phyloP scores from a whole-genome alignment of 352 stramenopile species.

The Globisporangium parvum region DNA sequence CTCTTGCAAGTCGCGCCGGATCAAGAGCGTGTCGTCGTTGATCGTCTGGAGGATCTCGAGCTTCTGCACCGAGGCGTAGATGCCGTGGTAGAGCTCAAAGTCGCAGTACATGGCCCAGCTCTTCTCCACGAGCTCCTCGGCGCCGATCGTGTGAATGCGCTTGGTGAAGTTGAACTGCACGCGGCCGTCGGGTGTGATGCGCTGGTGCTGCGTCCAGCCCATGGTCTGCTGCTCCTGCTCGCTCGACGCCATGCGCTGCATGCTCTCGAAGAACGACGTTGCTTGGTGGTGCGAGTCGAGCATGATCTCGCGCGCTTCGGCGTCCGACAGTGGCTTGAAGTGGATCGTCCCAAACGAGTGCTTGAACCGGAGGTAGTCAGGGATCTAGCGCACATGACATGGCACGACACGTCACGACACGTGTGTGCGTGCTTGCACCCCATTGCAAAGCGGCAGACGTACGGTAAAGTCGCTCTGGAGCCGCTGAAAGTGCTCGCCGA shows the following conservation, averaged over 20 bases:
- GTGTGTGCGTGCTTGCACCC: too few species aligned
- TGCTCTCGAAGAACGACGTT: slow-evolving; percentile 64
- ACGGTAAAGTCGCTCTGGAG: slow-evolving; percentile 54
- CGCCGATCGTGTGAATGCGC: slow-evolving; percentile 48
- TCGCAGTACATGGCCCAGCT: slow-evolving; percentile 83
- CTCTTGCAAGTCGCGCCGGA: slow-evolving; percentile 69
- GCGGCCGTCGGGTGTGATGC: slow-evolving; percentile 51
- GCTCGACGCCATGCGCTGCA: slow-evolving; percentile 22
- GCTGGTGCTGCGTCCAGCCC: slow-evolving; percentile 70
- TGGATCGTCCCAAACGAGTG: slow-evolving; percentile 58
- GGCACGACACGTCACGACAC: background rate
- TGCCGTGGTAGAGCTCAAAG: slow-evolving; percentile 65
- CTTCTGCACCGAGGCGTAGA: slow-evolving; percentile 74
- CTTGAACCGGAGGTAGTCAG: slow-evolving; percentile 22
- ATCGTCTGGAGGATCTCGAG: slow-evolving; percentile 73
- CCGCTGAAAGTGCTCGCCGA: slow-evolving; percentile 67
- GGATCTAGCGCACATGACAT: slow-evolving; percentile 19
- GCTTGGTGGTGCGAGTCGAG: slow-evolving; percentile 63
- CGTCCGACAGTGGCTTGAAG: slow-evolving; percentile 40
- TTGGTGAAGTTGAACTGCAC: slow-evolving; percentile 83
- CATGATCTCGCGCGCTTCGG: slow-evolving; percentile 57
- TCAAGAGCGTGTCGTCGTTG: slow-evolving; percentile 73
- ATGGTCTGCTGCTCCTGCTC: slow-evolving; percentile 59
- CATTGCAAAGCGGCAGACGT: background rate
- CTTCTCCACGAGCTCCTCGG: slow-evolving; percentile 62